phyloP scores from a whole-genome alignment of 1,284 basidiomycete species.

The Pyrrhoderma lamaoense region DNA sequence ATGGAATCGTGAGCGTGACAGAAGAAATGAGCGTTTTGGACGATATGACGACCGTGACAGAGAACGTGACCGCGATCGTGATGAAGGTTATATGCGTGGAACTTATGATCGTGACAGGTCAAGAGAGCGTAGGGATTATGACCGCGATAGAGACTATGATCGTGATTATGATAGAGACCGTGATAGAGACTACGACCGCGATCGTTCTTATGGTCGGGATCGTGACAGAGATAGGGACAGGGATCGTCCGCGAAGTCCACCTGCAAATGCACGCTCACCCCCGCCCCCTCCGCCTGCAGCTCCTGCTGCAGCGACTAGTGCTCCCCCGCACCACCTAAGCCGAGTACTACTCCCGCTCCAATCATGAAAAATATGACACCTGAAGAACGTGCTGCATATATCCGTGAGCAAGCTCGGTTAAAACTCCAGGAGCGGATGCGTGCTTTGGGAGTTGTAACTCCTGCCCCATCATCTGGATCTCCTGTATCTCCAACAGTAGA shows the following conservation, averaged over 20 bases:
- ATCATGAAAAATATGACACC: conserved; percentile 72
- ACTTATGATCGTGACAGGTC: conserved; percentile 31
- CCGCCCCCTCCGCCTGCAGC: conserved; percentile 40
- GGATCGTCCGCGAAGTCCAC: conserved; percentile 45
- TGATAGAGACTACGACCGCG: conserved; percentile 26
- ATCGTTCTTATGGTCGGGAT: conserved; percentile 23
- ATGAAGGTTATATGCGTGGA: conserved; percentile 30
- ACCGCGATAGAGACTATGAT: conserved; percentile 33
- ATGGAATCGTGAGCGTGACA: conserved; percentile 75
- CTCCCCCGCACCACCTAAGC: conserved; percentile 41
- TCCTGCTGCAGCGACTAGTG: conserved; percentile 27
- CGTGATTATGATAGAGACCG: conserved; percentile 28
- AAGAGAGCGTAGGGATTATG: conserved; percentile 31
- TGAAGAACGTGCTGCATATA: conserved; percentile 77
- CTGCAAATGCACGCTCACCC: conserved; percentile 41
- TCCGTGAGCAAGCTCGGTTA: conserved; percentile 77
- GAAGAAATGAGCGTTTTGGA: conserved; percentile 76
- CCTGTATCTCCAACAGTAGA: conserved; percentile 43
- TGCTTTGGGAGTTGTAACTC: conserved; percentile 69
- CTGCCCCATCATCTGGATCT: conserved; percentile 35
- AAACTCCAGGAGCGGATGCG: conserved; percentile 85
- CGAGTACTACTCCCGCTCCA: conserved; percentile 45
- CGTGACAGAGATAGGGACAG: conserved; percentile 32
- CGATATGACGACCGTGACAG: conserved; percentile 48
- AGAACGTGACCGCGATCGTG: conserved; percentile 22